Conservation (phyloP, 164 flowering plant species). For the Annona squamosa region DNA sequence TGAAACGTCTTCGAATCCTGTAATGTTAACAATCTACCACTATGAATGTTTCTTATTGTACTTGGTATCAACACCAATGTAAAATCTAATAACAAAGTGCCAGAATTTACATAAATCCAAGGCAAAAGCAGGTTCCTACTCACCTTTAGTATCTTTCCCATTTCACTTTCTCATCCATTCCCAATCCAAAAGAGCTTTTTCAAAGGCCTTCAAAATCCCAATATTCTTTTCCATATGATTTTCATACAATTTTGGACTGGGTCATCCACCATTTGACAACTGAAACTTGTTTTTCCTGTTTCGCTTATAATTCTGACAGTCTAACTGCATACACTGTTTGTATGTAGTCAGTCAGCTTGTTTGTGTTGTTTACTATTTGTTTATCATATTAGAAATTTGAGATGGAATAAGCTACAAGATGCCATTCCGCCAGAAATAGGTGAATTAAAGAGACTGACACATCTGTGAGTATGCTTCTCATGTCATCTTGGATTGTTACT, state of each 20-base stretch:
- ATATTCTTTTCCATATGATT: background rate
- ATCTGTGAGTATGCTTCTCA: slow-evolving; percentile 57
- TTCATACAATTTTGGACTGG: background rate
- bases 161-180: background rate
- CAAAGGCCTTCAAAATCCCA: background rate
- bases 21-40: slow-evolving; percentile 20
- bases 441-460: slow-evolving; percentile 78
- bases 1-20: slow-evolving; percentile 79
- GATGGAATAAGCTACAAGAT: slow-evolving; percentile 98
- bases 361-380: background rate
- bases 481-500: background rate
- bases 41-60: background rate
- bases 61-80: background rate
- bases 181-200: background rate
- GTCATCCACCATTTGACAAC: background rate
- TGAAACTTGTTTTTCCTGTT: background rate
- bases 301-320: too few species aligned
- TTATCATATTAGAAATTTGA: slow-evolving; percentile 53
- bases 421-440: slow-evolving; percentile 94
- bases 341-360: background rate
- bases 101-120: background rate
- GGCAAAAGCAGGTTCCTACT: background rate
- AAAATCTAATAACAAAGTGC: background rate
- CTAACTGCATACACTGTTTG: background rate
- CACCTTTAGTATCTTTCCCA: background rate